A percentile compares a stretch with the other conserved stretches of the same genome.
phyloP scores from a whole-genome alignment of 805 yeast genomes.

The Saturnispora galanensis region DNA sequence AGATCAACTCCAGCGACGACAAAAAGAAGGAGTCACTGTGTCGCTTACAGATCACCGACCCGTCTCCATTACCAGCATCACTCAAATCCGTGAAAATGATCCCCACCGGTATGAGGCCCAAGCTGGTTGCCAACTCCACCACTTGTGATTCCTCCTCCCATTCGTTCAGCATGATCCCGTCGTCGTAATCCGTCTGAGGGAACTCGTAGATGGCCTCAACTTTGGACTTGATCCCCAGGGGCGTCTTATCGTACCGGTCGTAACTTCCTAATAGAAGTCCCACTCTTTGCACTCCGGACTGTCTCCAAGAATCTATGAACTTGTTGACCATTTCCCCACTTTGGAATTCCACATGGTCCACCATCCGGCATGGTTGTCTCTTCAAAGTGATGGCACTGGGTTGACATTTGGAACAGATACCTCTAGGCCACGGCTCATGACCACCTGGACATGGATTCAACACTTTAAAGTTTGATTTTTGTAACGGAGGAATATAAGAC shows the following conservation, averaged over 20 bases:
- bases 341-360: constrained; percentile 91
- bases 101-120: constrained; percentile 71
- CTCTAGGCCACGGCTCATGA: constrained; percentile 89
- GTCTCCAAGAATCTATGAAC: constrained; percentile 89
- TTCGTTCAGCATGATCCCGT: constrained; percentile 57
- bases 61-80: constrained; percentile 81
- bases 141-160: constrained; percentile 49
- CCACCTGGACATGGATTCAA: constrained; percentile 61
- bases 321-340: constrained; percentile 62
- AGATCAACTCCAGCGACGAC: constrained; percentile 74
- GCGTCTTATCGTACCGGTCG: constrained; percentile 69
- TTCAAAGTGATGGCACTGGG: constrained; percentile 91
- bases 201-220: constrained; percentile 94
- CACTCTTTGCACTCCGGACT: constrained; percentile 74
- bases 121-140: constrained; percentile 40
- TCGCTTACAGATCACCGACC: constrained; percentile 84
- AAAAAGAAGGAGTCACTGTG: constrained; percentile 87
- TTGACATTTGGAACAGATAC: constrained; percentile 93
- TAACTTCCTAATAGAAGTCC: constrained; percentile 82
- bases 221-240: constrained; percentile 87
- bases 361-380: constrained; percentile 88
- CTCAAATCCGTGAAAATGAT: constrained; percentile 80
- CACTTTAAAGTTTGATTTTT: constrained; percentile 61
- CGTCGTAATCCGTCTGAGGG: constrained; percentile 76
- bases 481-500: constrained; percentile 73